phyloP scores from a whole-genome alignment of 495 filamentous ascomycete genomes.

The Xylaria cubensis region DNA sequence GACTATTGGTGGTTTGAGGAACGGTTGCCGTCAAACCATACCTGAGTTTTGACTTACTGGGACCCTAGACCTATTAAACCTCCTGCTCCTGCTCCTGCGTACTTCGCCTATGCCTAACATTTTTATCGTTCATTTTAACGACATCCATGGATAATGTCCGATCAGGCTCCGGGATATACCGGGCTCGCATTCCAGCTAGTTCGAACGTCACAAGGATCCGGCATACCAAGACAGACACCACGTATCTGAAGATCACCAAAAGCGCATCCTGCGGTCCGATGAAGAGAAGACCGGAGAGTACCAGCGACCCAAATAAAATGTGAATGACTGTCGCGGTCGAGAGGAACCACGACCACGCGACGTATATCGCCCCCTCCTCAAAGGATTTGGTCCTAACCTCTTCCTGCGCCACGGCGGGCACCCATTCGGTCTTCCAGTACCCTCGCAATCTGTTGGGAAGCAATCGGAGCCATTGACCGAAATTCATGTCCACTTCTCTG shows the following conservation, averaged over 20 bases:
- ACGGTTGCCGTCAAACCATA: neutral
- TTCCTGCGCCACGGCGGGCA: slow-evolving; percentile 9
- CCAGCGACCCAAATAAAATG: slow-evolving; percentile 40
- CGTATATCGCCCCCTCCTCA: slow-evolving; percentile 25
- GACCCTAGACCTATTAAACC: neutral
- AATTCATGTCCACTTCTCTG: neutral
- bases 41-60: neutral
- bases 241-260: slow-evolving; percentile 31
- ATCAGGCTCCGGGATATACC: neutral
- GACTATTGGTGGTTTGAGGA: neutral
- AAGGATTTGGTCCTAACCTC: slow-evolving; percentile 27
- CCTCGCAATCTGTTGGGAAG: slow-evolving; percentile 11
- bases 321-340: slow-evolving; percentile 28
- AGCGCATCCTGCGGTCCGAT: slow-evolving; percentile 34
- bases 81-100: neutral
- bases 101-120: neutral
- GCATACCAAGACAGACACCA: slow-evolving; percentile 35
- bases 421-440: slow-evolving; percentile 22
- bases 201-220: slow-evolving; percentile 36
- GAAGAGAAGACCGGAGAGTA: slow-evolving; percentile 40
- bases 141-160: neutral
- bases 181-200: slow-evolving; percentile 24
- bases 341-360: slow-evolving; percentile 30
- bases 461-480: slow-evolving; percentile 7
- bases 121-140: neutral